Conservation (phyloP, 257 asterid genomes). For the Rehmannia glutinosa region DNA sequence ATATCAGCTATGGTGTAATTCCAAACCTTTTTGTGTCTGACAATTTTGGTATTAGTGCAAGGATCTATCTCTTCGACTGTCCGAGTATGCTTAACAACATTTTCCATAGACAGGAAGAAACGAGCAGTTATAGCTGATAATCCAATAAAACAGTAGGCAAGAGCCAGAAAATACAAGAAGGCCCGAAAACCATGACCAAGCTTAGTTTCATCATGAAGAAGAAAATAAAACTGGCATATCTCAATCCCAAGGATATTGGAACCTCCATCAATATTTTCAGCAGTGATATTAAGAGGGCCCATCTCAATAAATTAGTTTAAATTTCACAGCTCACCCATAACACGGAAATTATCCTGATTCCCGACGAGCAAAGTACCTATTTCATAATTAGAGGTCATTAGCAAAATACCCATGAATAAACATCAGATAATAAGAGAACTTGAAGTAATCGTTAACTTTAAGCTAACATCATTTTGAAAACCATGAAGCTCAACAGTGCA, state of each 20-base stretch:
- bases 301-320: conserved; percentile 21
- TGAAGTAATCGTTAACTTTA: not conserved
- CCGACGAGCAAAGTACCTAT: conserved; percentile 5
- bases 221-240: conserved; percentile 49
- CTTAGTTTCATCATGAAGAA: conserved; percentile 44
- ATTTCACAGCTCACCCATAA: conserved; percentile 28
- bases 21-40: conserved; percentile 71
- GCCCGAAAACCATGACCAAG: conserved; percentile 50
- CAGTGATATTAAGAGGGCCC: conserved; percentile 27
- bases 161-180: conserved; percentile 56
- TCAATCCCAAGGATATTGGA: conserved; percentile 28
- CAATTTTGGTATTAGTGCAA: conserved; percentile 39
- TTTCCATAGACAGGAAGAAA: conserved; percentile 92
- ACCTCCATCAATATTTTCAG: conserved; percentile 23
- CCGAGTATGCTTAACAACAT: conserved; percentile 75
- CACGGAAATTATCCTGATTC: not conserved
- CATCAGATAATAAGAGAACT: conserved; percentile 6
- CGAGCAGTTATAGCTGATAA: conserved; percentile 87
- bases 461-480: not conserved
- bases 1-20: conserved; percentile 88
- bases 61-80: conserved; percentile 60
- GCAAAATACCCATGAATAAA: not conserved
- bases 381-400: not conserved
- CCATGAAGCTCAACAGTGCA: not conserved
- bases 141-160: conserved; percentile 86